A percentile compares a stretch with the other conserved stretches of the same genome.
phyloP scores from a whole-genome alignment of 129 eudicot species.

The Arctium minus region DNA sequence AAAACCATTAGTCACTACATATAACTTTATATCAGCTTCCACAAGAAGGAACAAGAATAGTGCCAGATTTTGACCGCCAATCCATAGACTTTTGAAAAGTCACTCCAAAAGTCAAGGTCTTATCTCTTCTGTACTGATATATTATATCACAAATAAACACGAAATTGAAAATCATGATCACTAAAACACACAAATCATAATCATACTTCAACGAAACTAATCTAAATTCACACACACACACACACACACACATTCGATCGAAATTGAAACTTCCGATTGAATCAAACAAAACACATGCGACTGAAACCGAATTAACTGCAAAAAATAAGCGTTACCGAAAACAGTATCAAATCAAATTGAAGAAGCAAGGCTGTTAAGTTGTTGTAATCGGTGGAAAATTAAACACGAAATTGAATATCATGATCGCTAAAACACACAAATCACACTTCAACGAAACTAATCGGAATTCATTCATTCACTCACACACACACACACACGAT shows the following conservation, averaged over 20 bases:
- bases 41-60: not conserved
- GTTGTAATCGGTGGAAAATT: not conserved
- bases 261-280: not conserved
- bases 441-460: not conserved
- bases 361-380: not conserved
- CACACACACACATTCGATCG: not conserved
- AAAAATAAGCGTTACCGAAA: not conserved
- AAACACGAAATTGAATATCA: slow-evolving; percentile 1
- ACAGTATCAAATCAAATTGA: not conserved
- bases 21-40: not conserved
- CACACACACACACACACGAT: not conserved
- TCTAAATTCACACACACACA: not conserved
- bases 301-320: not conserved
- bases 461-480: not conserved
- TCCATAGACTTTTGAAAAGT: slow-evolving; percentile 1
- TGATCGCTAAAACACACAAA: not conserved
- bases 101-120: slow-evolving; percentile 20
- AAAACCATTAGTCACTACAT: not conserved
- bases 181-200: not conserved
- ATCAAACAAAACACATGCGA: not conserved
- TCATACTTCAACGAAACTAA: not conserved
- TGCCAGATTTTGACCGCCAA: not conserved
- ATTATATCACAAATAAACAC: not conserved
- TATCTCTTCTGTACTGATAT: no score
- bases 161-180: slow-evolving; percentile 1